phyloP scores from a whole-genome alignment of 169 alveolate species.

The Miamiensis avidus region DNA sequence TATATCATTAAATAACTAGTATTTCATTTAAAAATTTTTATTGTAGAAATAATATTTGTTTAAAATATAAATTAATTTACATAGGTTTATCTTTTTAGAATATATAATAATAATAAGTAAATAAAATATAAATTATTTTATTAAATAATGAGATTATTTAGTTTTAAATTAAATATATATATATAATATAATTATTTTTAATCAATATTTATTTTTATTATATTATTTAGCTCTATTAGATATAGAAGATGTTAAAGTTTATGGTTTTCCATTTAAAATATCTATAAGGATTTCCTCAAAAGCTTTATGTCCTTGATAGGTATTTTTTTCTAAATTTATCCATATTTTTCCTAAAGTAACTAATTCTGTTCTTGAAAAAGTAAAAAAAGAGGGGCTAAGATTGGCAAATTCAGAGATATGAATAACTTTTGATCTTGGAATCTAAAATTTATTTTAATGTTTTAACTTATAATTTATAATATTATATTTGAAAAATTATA shows the following conservation, averaged over 20 bases:
- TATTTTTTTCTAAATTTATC: conserved; percentile 46
- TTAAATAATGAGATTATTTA: no score
- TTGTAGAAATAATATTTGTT: no score
- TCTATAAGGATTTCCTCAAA: conserved; percentile 25
- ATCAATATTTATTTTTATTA: not conserved
- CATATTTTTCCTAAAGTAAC: conserved; percentile 44
- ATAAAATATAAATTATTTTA: no score
- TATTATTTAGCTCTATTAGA: not conserved
- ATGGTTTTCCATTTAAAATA: conserved; percentile 36
- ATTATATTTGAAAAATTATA: not conserved
- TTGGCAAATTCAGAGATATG: conserved; percentile 47
- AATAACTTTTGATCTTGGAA: conserved; percentile 19
- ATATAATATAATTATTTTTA: no score
- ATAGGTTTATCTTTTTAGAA: no score
- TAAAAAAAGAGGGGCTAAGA: conserved; percentile 19
- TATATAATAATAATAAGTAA: no score
- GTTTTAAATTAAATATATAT: no score
- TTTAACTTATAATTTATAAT: not conserved
- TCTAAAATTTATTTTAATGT: not conserved
- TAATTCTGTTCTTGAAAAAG: conserved; percentile 39
- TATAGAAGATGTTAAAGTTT: not conserved
- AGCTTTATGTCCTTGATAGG: conserved; percentile 20
- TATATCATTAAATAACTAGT: no score
- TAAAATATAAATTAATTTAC: no score
- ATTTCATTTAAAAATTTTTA: no score